These are phyloP conservation scores for Ustilago tritici DNA, from an alignment of 1,284 basidiomycete genomes.

Conservation along the genomic window DNA sequence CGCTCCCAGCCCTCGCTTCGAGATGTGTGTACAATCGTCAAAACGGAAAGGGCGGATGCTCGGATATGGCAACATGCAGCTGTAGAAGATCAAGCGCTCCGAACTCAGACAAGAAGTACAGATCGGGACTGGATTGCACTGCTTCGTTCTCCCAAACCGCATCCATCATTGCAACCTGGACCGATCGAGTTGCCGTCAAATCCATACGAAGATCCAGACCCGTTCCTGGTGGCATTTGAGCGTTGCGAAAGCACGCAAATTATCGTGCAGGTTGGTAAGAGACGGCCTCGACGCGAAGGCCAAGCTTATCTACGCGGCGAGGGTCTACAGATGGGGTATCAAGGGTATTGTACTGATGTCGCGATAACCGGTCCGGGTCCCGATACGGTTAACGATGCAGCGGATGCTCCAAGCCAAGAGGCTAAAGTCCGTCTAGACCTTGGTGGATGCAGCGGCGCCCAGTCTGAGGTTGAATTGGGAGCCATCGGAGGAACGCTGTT, in stretches of 20 bases:
- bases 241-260: slow-evolving; percentile 29
- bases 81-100: slow-evolving; percentile 14
- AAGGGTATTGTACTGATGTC: slow-evolving; percentile 35
- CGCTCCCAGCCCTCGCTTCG: slow-evolving; percentile 24
- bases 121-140: not conserved
- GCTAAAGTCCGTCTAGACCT: not conserved
- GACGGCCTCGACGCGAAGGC: slow-evolving; percentile 15
- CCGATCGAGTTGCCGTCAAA: not conserved
- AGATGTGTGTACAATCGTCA: slow-evolving; percentile 31
- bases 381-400: not conserved
- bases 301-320: slow-evolving; percentile 30
- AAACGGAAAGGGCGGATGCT: slow-evolving; percentile 45
- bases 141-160: not conserved
- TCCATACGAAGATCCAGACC: not conserved
- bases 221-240: slow-evolving; percentile 6
- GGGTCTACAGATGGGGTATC: slow-evolving; percentile 43
- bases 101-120: not conserved
- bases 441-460: slow-evolving; percentile 3
- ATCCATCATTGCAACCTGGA: no score
- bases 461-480: not conserved
- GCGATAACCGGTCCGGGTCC: not conserved
- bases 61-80: slow-evolving; percentile 43
- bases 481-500: not conserved
- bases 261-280: slow-evolving; percentile 35
- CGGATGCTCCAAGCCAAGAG: not conserved